Evolutionary conservation across 176 grass and related monocot genomes (phyloP), one percentile per base, ranked within the genome.

Genomic region (Juncus effusus): DNA sequence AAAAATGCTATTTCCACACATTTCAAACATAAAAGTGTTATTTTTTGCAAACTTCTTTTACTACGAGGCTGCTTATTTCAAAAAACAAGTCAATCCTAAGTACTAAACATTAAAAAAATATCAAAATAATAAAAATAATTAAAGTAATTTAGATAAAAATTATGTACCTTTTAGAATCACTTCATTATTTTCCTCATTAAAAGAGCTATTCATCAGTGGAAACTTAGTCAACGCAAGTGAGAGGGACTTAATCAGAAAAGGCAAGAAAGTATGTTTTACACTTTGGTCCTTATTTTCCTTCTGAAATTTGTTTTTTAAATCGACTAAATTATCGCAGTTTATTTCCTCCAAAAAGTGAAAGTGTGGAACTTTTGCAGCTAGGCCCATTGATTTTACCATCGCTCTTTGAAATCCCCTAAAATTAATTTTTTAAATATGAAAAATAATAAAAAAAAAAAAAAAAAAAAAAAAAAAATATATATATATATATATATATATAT

Each of bases 271-370:
- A 65, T 92, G 88, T 78, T 92, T 97, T 53, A 97, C 73, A 74
- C 56, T 89, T 39, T 81, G 76, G 79, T 89, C 93, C 35, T 80
- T 92, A 57, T 89, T 97, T 54, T 79, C 82, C 37, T 77, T 92
- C 61, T 92, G 77, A 69, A 97, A 97, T 51, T 36, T 56, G 14
- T 68, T 41, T 75, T 97, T 97, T 47, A 97, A 74, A 65, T 89
- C 16, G 51, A 92, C 38, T 72, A 97, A 85, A 65, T 87, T 67
- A 92, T 85, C 75, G 68, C 80, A 97, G 65, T 92, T 92, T 78
- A 97, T 89, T 83, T 97, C 93, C 64, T 97, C 93, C 13, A 97
- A 72, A 81, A 84, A 97, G 70, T 97, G 88, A 73, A 92, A 92
- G 76, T 97, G 93, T 35, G 93, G 93, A 70, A 97, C 78, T 77